Base-by-base conservation (phyloP, 1,284 basidiomycete genomes). In the Fomitopsis pinicola region DNA sequence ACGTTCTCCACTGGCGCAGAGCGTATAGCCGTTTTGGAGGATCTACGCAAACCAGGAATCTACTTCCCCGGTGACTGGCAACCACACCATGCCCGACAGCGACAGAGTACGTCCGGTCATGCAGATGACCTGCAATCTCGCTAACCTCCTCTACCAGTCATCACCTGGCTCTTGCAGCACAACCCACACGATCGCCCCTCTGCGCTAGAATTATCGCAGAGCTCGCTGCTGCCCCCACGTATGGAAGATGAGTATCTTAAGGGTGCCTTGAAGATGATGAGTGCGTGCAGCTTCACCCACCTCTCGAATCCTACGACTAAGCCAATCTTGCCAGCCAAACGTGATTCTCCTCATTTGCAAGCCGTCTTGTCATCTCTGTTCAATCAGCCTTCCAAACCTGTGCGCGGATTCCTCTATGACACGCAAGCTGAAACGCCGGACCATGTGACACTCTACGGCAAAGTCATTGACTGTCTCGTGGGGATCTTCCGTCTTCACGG, bases 401-500 rank as follows among this genome's bases (percentile, higher is more conserved):
- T 87, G 3, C 83, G 90, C 30, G 86, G 89, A 44, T 89, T 89
- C 65, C 81, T 94, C 15, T 98, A 96, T 68, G 94, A 97, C 66
- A 80, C 84, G 44, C 85, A 89, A 52, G 78, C 82, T 3, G 86
- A 91, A 55, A 75, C 82, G 10, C 86, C 88, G 0, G 90, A 61
- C 65, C 88, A 95, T 69, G 82, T 88, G 1, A 81, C 87, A 1
- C 74, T 94, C 53, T 89, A 92, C 61, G 84, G 87, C 38, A 87
- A 91, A 2, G 92, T 97, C 3, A 82, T 89, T 63, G 89, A 94
- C 60, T 85, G 87, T 26, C 78, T 97, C 3, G 80, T 85, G 2
- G 78, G 86, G 7, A 85, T 96, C 14, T 95, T 97, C 72, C 85
- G 88, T 53, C 79, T 96, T 2, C 95, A 96, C 68, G 96, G 96